phyloP scores from a whole-genome alignment of 2,329 filamentous ascomycete genomes.

The Seiridium cupressi region DNA sequence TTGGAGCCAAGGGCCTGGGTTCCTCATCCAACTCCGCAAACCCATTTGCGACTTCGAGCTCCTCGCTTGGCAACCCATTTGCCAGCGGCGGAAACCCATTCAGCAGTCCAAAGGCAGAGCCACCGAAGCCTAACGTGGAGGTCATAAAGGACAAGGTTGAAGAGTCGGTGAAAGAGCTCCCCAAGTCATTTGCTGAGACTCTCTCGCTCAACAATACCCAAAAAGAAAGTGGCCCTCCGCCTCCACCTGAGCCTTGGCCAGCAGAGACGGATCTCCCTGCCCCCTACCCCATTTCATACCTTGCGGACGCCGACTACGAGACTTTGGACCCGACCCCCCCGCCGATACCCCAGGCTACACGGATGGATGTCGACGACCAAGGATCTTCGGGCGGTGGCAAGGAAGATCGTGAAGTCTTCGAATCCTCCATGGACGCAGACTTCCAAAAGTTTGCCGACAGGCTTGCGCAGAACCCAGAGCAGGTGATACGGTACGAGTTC shows the following conservation, averaged over 20 bases:
- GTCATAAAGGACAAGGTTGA: conserved; percentile 30
- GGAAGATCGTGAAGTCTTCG: conserved; percentile 71
- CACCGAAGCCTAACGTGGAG: conserved; percentile 15
- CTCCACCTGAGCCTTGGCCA: conserved; percentile 74
- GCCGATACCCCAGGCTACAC: conserved; percentile 48
- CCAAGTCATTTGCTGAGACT: conserved; percentile 68
- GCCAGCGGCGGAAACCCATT: conserved; percentile 51
- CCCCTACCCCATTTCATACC: conserved; percentile 74
- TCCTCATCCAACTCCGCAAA: conserved; percentile 42
- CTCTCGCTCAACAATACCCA: conserved; percentile 68
- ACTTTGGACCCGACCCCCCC: conserved; percentile 65
- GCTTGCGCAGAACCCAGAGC: conserved; percentile 76
- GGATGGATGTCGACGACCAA: conserved; percentile 44
- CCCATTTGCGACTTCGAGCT: conserved; percentile 55
- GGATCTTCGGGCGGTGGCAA: conserved; percentile 33
- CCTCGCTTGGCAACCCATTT: conserved; percentile 56
- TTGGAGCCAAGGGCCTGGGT: conserved; percentile 58
- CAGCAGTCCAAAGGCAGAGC: conserved; percentile 23
- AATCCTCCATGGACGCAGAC: conserved; percentile 70
- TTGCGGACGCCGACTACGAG: conserved; percentile 89
- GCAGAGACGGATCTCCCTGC: conserved; percentile 58
- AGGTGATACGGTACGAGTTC: conserved; percentile 80
- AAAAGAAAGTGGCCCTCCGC: conserved; percentile 27
- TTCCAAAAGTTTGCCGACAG: conserved; percentile 82
- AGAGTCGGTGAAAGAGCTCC: conserved; percentile 35